These are phyloP conservation scores for Cryptococcus deneoformans DNA, from an alignment of 1,284 basidiomycete species.

Conservation along the genomic window DNA sequence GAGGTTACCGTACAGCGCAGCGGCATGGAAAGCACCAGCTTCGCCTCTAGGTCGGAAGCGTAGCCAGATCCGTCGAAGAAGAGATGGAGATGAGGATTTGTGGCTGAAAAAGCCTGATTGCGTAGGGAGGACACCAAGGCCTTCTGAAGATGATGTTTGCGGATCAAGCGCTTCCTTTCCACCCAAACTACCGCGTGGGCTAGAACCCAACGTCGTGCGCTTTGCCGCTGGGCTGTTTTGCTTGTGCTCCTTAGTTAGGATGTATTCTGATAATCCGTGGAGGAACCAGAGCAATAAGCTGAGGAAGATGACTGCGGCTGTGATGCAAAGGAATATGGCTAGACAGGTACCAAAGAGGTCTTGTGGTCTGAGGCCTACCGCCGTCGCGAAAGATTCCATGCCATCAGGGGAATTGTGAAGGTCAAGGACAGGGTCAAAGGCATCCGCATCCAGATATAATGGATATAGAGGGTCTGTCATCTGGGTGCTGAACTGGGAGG, in stretches of 20 bases:
- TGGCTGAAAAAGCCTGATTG: slow-evolving; percentile 15
- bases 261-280: slow-evolving; percentile 53
- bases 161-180: slow-evolving; percentile 23
- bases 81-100: slow-evolving; percentile 10
- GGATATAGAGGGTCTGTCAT: slow-evolving; percentile 66
- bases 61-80: slow-evolving; percentile 38
- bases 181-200: slow-evolving; percentile 19
- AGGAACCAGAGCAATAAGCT: slow-evolving; percentile 69
- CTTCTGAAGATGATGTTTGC: slow-evolving; percentile 10
- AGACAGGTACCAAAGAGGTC: slow-evolving; percentile 84
- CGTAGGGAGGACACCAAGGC: slow-evolving; percentile 15
- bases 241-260: slow-evolving; percentile 4
- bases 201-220: slow-evolving; percentile 15
- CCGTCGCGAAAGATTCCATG: slow-evolving; percentile 72
- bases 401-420: slow-evolving; percentile 53
- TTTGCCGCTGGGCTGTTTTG: slow-evolving; percentile 8
- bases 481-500: slow-evolving; percentile 66
- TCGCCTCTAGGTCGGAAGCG: slow-evolving; percentile 48
- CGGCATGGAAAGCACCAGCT: slow-evolving; percentile 49
- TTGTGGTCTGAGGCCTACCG: slow-evolving; percentile 73
- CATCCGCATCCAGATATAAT: slow-evolving; percentile 68
- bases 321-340: slow-evolving; percentile 74
- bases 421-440: slow-evolving; percentile 50
- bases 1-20: slow-evolving; percentile 67
- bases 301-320: slow-evolving; percentile 66